Base-by-base conservation (phyloP, 495 filamentous ascomycete genomes). In the Aspergillus egyptiacus region DNA sequence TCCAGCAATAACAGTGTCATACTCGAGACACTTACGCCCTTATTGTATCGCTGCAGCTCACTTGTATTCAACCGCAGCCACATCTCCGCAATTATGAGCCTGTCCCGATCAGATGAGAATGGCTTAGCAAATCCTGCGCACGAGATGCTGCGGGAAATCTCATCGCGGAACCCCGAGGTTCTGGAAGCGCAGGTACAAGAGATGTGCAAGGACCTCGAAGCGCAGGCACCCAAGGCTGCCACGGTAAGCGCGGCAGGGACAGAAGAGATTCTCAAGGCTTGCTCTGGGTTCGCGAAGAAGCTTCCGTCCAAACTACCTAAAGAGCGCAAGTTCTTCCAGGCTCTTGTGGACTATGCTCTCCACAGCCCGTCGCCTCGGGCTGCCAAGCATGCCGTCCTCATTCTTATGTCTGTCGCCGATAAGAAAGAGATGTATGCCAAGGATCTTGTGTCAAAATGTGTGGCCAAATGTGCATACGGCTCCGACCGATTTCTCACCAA, bases 1-100 rank as follows among this genome's bases (percentile, higher is more conserved):
- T 75, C 75, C 40, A 71, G 76, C n/a, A 75, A 77, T 32, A 76
- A 72, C 32, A 64, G 73, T 1, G 67, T 77, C 7, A 68, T 95
- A 23, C 68, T 89, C 9, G 89, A 95, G 19, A 91, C 89, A 0
- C 57, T 97, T 19, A 78, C 81, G 3, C 85, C 90, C n/a, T 72
- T 97, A 3, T 67, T 97, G 13, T 96, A 94, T 57, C 82, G 90
- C 25, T 82, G 82, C 36, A 82, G 86, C 27, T 84, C 86, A 37
- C 74, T 97, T 28, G 72, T 96, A 37, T 96, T 91, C 69, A 99
- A 97, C 69, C 82, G 85, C 50, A 96, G 90, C 60, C 91, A 97
- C 56, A 83, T 97, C 9, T 82, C 91, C 2, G 82, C 87, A 1
- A 89, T 96, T 54, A 87, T 96, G 74, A 83, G 87, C 47, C 85